Percentiles rank a stretch among this genome's conserved stretches.
These are phyloP conservation scores for Capronia coronata DNA, from an alignment of 2,329 filamentous ascomycete species.

Conservation along the genomic window DNA sequence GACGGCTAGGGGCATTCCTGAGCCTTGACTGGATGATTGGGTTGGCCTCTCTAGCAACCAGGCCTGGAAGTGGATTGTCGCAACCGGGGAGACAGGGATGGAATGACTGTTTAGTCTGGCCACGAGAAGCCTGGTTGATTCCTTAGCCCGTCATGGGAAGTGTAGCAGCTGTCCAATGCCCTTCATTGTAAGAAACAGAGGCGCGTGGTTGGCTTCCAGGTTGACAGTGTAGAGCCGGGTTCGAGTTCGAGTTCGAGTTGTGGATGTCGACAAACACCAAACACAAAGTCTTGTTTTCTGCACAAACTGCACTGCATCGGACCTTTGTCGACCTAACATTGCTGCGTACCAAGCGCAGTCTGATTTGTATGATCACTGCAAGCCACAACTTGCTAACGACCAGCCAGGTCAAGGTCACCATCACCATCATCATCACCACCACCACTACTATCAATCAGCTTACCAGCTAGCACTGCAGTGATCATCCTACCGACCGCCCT, in stretches of 20 bases:
- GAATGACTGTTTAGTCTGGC: not conserved
- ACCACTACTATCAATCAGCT: no score
- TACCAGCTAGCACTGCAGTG: no score
- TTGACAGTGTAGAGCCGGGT: not conserved
- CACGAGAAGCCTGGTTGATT: not conserved
- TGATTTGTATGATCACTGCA: not conserved
- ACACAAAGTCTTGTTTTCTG: slow-evolving; percentile 1
- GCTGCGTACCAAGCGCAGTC: not conserved
- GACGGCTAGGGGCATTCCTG: not conserved
- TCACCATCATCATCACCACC: no score
- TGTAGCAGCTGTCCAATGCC: not conserved
- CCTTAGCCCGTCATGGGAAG: not conserved
- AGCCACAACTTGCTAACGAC: not conserved
- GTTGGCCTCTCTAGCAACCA: not conserved
- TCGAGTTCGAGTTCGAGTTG: not conserved
- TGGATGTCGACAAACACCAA: not conserved
- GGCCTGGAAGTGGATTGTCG: not conserved
- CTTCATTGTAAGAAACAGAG: not conserved
- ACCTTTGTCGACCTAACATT: not conserved
- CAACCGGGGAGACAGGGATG: slow-evolving; percentile 1
- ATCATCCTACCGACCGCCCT: not conserved
- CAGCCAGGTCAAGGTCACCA: no score
- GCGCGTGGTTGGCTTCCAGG: not conserved
- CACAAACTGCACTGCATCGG: no score
- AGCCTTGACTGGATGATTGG: slow-evolving; percentile 3